Conservation (phyloP, 768 basidiomycete genomes). For the Boletus reticulatus region DNA sequence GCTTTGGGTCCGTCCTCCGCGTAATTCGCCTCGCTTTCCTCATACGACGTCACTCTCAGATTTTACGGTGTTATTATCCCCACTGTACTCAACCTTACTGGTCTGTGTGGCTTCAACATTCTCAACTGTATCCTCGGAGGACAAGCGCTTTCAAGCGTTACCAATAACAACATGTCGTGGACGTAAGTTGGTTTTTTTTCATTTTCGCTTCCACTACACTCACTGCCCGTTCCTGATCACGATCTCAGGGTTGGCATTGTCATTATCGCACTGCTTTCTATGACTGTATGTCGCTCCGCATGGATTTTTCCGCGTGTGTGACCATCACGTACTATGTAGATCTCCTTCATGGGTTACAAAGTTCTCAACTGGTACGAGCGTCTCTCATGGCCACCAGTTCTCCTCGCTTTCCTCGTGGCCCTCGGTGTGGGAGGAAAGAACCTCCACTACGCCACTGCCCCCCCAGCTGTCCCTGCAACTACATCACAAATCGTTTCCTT, state of each 20-base stretch:
- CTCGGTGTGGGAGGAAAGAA: conserved; percentile 75
- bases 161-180: conserved; percentile 49
- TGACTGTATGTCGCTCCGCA: conserved; percentile 43
- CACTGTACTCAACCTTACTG: conserved; percentile 56
- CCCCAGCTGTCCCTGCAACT: conserved; percentile 50
- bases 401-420: conserved; percentile 70
- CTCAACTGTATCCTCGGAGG: conserved; percentile 69
- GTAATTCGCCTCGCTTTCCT: conserved; percentile 18
- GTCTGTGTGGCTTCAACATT: conserved; percentile 62
- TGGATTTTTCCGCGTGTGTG: not conserved
- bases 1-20: conserved; percentile 46
- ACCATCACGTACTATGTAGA: conserved; percentile 31
- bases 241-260: conserved; percentile 71
- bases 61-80: conserved; percentile 54
- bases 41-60: conserved; percentile 22
- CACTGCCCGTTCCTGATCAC: conserved; percentile 5
- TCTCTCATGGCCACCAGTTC: conserved; percentile 72
- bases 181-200: conserved; percentile 34
- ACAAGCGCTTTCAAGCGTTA: conserved; percentile 59
- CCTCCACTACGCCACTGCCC: conserved; percentile 48
- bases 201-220: conserved; percentile 2
- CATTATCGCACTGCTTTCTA: conserved; percentile 66
- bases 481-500: conserved; percentile 59
- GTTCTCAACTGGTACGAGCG: conserved; percentile 73
- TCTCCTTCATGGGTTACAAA: conserved; percentile 66